phyloP scores from a whole-genome alignment of 2,329 filamentous ascomycete species.

The Didymella keratinophila region DNA sequence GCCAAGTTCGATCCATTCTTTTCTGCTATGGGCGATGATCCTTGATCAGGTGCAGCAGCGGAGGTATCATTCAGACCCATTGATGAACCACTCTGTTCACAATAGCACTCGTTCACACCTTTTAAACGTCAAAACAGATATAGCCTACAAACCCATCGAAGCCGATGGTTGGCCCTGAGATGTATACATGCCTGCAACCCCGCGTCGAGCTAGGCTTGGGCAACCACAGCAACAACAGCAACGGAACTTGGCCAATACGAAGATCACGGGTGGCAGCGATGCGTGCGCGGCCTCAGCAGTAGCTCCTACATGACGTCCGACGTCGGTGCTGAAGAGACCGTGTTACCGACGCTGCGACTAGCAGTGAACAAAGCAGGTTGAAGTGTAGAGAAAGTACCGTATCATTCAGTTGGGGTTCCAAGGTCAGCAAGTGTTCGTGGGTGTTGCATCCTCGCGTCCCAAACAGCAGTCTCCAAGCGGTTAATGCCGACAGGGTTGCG shows the following conservation, averaged over 20 bases:
- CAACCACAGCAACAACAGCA: conserved; percentile 1
- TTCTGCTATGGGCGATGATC: too few species aligned
- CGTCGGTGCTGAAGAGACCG: conserved; percentile 8
- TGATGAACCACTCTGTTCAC: not conserved
- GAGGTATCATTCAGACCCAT: not conserved
- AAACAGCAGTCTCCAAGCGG: conserved; percentile 17
- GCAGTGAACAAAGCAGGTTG: not conserved
- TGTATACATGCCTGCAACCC: not conserved
- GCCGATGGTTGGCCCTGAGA: not conserved
- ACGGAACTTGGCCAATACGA: conserved; percentile 11
- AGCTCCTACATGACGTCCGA: not conserved
- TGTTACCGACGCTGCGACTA: conserved; percentile 5
- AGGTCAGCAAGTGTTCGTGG: conserved; percentile 3
- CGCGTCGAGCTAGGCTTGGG: not conserved
- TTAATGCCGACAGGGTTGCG: conserved; percentile 15
- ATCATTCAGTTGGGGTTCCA: not conserved
- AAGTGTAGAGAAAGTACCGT: not conserved
- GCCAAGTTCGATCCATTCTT: too few species aligned
- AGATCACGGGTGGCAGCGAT: not conserved
- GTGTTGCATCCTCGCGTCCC: conserved; percentile 7
- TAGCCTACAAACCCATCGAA: not conserved
- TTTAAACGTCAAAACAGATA: not conserved
- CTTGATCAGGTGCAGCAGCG: too few species aligned
- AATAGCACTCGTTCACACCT: not conserved
- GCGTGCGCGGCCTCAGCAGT: conserved; percentile 15